These are phyloP conservation scores for Nepenthes mirabilis DNA, from an alignment of 148 eudicot genomes.

Conservation along the genomic window DNA sequence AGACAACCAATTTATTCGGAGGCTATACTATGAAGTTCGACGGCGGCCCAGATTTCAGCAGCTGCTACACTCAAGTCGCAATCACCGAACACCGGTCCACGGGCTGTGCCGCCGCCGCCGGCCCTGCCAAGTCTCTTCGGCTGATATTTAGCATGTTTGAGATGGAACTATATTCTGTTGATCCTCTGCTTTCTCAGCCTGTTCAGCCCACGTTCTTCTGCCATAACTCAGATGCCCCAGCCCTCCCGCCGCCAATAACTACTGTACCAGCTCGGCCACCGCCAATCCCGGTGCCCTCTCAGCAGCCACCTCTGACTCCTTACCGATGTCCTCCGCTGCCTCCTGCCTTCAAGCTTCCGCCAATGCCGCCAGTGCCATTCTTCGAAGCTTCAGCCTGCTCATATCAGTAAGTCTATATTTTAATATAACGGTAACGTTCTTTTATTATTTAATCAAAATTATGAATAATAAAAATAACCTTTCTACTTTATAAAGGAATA, in stretches of 20 bases:
- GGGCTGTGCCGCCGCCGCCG: slow-evolving; percentile 37
- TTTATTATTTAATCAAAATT: too few relatives aligned
- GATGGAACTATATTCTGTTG: slow-evolving; percentile 46
- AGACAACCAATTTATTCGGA: slow-evolving; percentile 62
- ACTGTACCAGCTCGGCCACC: slow-evolving; percentile 16
- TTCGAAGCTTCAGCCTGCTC: slow-evolving; percentile 66
- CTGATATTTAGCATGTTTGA: slow-evolving; percentile 62
- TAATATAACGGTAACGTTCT: too few relatives aligned
- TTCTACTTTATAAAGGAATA: too few relatives aligned
- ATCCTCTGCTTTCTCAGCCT: slow-evolving; percentile 76
- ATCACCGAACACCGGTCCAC: slow-evolving; percentile 19
- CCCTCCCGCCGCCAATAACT: not conserved
- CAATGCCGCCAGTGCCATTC: slow-evolving; percentile 51
- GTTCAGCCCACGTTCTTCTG: slow-evolving; percentile 61
- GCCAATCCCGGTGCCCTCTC: slow-evolving; percentile 9
- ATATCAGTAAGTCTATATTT: slow-evolving; percentile 28
- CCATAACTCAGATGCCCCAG: slow-evolving; percentile 19
- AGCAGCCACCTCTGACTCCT: not conserved
- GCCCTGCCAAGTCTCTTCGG: slow-evolving; percentile 38
- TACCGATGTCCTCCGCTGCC: slow-evolving; percentile 5
- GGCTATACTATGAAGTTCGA: slow-evolving; percentile 43
- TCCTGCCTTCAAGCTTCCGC: slow-evolving; percentile 20
- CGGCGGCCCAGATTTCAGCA: slow-evolving; percentile 57
- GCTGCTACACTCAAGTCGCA: slow-evolving; percentile 37
- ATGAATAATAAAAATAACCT: too few relatives aligned